Conservation (phyloP, 2,329 filamentous ascomycete genomes). For the Ceratocystis eucalypticola region DNA sequence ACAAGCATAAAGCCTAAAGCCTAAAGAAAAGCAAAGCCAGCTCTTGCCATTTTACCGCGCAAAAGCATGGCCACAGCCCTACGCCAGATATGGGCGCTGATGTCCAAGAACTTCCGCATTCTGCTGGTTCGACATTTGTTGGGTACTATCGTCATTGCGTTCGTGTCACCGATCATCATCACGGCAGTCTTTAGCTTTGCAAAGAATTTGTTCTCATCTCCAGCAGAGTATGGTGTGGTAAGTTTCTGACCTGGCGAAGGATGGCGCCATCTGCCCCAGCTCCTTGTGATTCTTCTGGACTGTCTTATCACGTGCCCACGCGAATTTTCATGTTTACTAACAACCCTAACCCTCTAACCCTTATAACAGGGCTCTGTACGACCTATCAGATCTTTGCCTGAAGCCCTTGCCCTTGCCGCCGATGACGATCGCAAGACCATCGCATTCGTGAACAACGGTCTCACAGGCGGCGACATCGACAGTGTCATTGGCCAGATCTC, state of each 20-base stretch:
- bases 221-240: constrained; percentile 56
- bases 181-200: constrained; percentile 54
- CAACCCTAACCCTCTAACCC: constrained; percentile 3
- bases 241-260: background rate
- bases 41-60: too few species aligned
- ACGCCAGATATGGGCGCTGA: constrained; percentile 46
- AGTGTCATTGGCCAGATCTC: constrained; percentile 52
- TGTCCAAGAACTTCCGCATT: constrained; percentile 48
- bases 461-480: constrained; percentile 56
- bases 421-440: constrained; percentile 51
- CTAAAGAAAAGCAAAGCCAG: too few species aligned
- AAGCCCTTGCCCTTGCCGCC: constrained; percentile 46
- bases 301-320: background rate
- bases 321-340: background rate
- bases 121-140: constrained; percentile 40
- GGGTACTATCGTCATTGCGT: constrained; percentile 41
- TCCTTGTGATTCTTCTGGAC: too few species aligned
- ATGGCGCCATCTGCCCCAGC: too few species aligned
- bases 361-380: constrained; percentile 34
- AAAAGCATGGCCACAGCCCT: background rate
- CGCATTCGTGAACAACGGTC: constrained; percentile 65
- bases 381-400: constrained; percentile 48
- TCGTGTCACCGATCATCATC: constrained; percentile 45
- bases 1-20: too few species aligned
- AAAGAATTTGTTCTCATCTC: constrained; percentile 70